A percentile compares a stretch with the other conserved stretches of the same genome.
phyloP scores from a whole-genome alignment of 2,329 filamentous ascomycete genomes.

The Helicocarpus griseus region DNA sequence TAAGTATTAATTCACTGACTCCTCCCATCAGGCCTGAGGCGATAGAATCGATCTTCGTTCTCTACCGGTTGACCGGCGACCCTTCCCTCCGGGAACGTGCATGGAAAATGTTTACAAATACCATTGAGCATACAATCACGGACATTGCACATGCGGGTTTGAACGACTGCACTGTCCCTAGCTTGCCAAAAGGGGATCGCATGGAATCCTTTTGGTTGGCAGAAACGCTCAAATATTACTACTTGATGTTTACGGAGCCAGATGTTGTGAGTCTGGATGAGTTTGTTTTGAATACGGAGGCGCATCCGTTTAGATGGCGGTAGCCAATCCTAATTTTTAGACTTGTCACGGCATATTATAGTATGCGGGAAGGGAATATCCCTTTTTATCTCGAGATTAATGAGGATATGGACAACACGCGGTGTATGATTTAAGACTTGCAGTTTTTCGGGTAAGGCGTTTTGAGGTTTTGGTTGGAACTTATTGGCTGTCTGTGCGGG shows the following conservation, averaged over 20 bases:
- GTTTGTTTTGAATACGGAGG: slow-evolving; percentile 52
- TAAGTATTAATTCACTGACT: not conserved
- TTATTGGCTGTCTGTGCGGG: too few relatives aligned
- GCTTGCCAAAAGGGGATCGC: slow-evolving; percentile 39
- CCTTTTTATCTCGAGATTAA: too few relatives aligned
- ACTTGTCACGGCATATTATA: too few relatives aligned
- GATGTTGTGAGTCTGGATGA: slow-evolving; percentile 55
- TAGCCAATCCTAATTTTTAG: too few relatives aligned
- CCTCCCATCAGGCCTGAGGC: slow-evolving; percentile 46
- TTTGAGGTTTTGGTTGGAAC: too few relatives aligned
- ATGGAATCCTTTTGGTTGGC: slow-evolving; percentile 89
- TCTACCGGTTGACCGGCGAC: slow-evolving; percentile 82
- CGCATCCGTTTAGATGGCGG: slow-evolving; percentile 38
- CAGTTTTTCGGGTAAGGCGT: too few relatives aligned
- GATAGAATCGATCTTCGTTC: slow-evolving; percentile 78
- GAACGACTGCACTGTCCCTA: slow-evolving; percentile 7
- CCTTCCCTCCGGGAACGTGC: slow-evolving; percentile 64
- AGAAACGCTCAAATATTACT: slow-evolving; percentile 89
- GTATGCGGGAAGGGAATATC: too few relatives aligned
- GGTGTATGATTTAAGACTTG: too few relatives aligned
- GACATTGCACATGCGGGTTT: slow-evolving; percentile 54
- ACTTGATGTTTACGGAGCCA: slow-evolving; percentile 63
- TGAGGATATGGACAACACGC: too few relatives aligned
- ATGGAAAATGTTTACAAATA: slow-evolving; percentile 74
- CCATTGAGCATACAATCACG: slow-evolving; percentile 57